A percentile compares a stretch with the other conserved stretches of the same genome.
Conservation (phyloP, 208 protist genomes). For the Giardia muris region DNA sequence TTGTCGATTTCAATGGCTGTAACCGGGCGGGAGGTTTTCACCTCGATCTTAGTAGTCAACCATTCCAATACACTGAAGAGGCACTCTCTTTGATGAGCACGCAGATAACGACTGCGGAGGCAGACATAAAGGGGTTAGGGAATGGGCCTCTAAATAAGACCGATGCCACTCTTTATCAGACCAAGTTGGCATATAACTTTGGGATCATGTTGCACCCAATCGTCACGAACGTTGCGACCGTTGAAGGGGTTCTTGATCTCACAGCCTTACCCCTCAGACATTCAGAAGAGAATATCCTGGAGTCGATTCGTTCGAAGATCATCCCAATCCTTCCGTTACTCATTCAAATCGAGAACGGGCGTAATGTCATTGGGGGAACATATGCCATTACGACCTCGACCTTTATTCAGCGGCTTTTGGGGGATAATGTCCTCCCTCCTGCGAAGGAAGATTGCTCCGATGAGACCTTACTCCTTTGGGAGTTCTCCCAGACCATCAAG, state of each 20-base stretch:
- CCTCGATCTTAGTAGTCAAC: not conserved
- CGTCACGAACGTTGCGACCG: not conserved
- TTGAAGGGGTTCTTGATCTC: not conserved
- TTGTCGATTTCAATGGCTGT: not conserved
- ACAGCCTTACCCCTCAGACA: not conserved
- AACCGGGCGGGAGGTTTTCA: not conserved
- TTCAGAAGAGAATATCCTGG: not conserved
- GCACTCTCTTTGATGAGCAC: not conserved
- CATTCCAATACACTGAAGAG: not conserved
- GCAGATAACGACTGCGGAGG: not conserved
- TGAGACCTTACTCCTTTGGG: not conserved
- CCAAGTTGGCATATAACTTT: not conserved
- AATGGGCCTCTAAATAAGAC: not conserved
- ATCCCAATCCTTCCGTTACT: not conserved
- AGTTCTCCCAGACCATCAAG: not conserved
- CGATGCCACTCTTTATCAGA: not conserved
- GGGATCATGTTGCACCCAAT: not conserved
- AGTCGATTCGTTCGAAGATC: not conserved
- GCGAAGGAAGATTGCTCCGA: not conserved
- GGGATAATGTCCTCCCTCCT: not conserved
- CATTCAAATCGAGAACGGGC: not conserved
- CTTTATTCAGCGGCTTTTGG: not conserved
- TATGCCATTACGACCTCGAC: not conserved
- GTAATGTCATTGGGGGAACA: not conserved
- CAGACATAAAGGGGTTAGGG: not conserved